phyloP scores from a whole-genome alignment of 352 stramenopile genomes.

The Globisporangium middletonii region DNA sequence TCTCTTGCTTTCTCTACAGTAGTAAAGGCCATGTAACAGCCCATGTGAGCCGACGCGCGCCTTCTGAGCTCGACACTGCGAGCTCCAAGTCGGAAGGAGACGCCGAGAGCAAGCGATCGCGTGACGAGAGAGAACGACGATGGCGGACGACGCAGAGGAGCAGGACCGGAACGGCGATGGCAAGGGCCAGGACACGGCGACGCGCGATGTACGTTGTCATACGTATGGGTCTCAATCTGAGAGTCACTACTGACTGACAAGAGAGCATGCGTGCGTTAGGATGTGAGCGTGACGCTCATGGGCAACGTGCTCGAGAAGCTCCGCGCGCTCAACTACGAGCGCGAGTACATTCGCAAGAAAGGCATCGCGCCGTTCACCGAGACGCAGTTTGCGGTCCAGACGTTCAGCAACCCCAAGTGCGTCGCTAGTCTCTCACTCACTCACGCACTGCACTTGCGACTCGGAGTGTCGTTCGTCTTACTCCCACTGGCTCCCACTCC shows the following conservation, averaged over 20 bases:
- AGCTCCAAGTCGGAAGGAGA: too few relatives aligned
- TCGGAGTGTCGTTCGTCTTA: too few relatives aligned
- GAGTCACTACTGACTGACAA: background rate
- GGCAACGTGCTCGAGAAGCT: constrained; percentile 82
- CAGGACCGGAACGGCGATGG: constrained; percentile 12
- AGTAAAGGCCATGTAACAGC: too few relatives aligned
- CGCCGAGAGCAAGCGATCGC: too few relatives aligned
- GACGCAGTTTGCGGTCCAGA: constrained; percentile 62
- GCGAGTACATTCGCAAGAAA: constrained; percentile 72
- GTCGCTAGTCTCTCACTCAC: background rate
- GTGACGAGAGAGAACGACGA: background rate
- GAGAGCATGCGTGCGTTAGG: constrained; percentile 19
- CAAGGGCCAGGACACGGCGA: constrained; percentile 15
- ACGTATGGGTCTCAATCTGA: too few relatives aligned
- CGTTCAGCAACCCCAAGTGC: constrained; percentile 45
- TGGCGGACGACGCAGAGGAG: constrained; percentile 30
- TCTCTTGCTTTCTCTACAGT: too few relatives aligned
- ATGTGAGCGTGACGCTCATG: constrained; percentile 77
- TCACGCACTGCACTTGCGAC: too few relatives aligned
- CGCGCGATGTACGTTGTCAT: constrained; percentile 18
- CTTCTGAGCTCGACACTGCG: too few relatives aligned
- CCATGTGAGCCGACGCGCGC: too few relatives aligned
- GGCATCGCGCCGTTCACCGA: constrained; percentile 59
- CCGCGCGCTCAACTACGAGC: constrained; percentile 71
- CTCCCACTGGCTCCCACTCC: background rate